These are phyloP conservation scores for Cyberlindnera veronae DNA, from an alignment of 805 yeast genomes.

Conservation along the genomic window DNA sequence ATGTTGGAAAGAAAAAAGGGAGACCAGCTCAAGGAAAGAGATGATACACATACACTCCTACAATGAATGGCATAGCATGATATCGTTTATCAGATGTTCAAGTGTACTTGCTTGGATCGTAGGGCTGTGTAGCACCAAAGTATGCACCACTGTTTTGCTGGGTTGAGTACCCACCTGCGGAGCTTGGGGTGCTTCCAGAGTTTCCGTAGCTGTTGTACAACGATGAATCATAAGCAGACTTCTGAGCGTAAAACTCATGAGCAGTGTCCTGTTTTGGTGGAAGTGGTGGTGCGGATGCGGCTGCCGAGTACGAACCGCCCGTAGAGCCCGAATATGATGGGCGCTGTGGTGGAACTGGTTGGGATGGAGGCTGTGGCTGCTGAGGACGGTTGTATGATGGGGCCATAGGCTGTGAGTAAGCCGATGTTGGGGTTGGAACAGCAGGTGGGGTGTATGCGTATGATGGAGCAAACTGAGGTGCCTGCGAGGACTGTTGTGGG, in stretches of 20 bases:
- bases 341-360: not conserved
- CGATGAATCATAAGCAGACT: constrained; percentile 44
- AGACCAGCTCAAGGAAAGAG: not conserved
- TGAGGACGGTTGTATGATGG: constrained; percentile 3
- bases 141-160: too few relatives aligned
- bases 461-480: constrained; percentile 7
- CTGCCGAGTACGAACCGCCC: constrained; percentile 3
- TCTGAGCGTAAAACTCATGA: constrained; percentile 41
- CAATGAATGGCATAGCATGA: not conserved
- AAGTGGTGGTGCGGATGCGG: constrained; percentile 24
- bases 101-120: constrained; percentile 22
- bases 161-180: too few relatives aligned
- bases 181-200: not conserved
- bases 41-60: not conserved
- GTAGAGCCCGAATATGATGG: constrained; percentile 4
- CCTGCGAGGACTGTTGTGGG: too few relatives aligned
- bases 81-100: too few relatives aligned
- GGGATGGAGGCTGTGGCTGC: not conserved
- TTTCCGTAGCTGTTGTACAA: constrained; percentile 30
- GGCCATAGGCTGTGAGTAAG: constrained; percentile 8
- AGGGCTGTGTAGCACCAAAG: constrained; percentile 21
- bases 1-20: constrained; percentile 1
- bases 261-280: constrained; percentile 15
- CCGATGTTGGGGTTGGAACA: constrained; percentile 13
- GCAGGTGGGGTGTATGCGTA: constrained; percentile 11